phyloP scores from a whole-genome alignment of 2,329 filamentous ascomycete species.

The Cercospora sojina region DNA sequence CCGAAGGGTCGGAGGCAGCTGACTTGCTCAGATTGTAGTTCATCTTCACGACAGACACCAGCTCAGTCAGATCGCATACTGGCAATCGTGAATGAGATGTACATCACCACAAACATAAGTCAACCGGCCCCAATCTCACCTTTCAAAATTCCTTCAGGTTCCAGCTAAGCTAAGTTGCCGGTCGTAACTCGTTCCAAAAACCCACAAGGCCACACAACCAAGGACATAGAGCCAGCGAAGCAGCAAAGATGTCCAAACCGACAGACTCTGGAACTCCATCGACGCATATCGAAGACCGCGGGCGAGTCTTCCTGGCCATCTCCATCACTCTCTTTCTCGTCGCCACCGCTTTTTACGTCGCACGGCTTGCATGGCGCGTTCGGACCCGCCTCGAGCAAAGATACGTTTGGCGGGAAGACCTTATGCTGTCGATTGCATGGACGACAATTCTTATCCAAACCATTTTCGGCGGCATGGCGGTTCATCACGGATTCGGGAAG shows the following conservation, averaged over 20 bases:
- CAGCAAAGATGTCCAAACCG: not conserved
- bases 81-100: not conserved
- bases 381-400: constrained; percentile 17
- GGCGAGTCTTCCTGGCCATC: constrained; percentile 22
- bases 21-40: not conserved
- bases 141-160: not conserved
- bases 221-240: not conserved
- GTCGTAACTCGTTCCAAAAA: not conserved
- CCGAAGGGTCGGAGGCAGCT: not conserved
- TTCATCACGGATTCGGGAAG: constrained; percentile 32
- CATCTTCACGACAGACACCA: not conserved
- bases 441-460: constrained; percentile 24
- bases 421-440: constrained; percentile 28
- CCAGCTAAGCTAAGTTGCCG: not conserved
- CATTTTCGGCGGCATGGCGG: constrained; percentile 24
- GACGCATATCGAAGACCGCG: not conserved
- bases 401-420: constrained; percentile 25
- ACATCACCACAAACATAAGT: not conserved
- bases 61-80: not conserved
- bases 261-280: not conserved
- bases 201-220: not conserved
- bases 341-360: constrained; percentile 24
- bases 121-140: not conserved
- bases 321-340: constrained; percentile 27
- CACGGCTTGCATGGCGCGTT: constrained; percentile 25